Conservation (phyloP, 495 filamentous ascomycete genomes). For the Aspergillus funiculosus region DNA sequence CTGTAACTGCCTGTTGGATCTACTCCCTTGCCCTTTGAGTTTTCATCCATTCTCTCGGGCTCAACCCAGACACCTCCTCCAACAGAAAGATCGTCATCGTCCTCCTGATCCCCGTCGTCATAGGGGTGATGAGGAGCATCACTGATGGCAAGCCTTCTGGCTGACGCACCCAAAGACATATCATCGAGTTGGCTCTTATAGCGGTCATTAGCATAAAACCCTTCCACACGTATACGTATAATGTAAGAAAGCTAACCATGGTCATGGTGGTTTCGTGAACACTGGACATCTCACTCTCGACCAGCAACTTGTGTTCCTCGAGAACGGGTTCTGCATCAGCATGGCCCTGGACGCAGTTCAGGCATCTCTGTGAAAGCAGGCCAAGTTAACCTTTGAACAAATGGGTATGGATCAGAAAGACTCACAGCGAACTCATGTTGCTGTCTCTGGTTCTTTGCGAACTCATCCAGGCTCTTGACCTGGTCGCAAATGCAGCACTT, state of each 20-base stretch:
- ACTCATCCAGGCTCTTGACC: slow-evolving; percentile 43
- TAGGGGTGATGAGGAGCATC: background rate
- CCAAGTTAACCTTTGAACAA: slow-evolving; percentile 5
- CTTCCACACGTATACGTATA: no score
- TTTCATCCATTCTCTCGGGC: background rate
- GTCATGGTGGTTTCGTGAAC: background rate
- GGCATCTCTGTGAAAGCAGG: slow-evolving; percentile 43
- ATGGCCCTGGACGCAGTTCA: slow-evolving; percentile 45
- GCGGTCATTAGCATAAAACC: background rate
- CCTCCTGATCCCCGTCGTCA: slow-evolving; percentile 6
- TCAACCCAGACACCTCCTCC: slow-evolving; percentile 21
- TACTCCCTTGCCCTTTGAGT: slow-evolving; percentile 1
- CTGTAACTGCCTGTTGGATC: slow-evolving; percentile 18
- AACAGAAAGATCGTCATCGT: slow-evolving; percentile 15
- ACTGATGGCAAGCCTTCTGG: background rate
- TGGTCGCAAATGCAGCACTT: slow-evolving; percentile 42
- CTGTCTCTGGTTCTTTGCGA: slow-evolving; percentile 52
- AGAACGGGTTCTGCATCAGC: slow-evolving; percentile 20
- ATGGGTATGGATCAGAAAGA: background rate
- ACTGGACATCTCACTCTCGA: slow-evolving; percentile 9
- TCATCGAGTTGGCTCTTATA: slow-evolving; percentile 10
- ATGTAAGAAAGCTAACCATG: background rate
- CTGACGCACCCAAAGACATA: slow-evolving; percentile 2
- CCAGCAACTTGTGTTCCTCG: slow-evolving; percentile 18
- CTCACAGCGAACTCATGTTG: slow-evolving; percentile 46